These are phyloP conservation scores for Mortierella polycephala DNA, from an alignment of 371 early-diverging fungal genomes.

Conservation along the genomic window DNA sequence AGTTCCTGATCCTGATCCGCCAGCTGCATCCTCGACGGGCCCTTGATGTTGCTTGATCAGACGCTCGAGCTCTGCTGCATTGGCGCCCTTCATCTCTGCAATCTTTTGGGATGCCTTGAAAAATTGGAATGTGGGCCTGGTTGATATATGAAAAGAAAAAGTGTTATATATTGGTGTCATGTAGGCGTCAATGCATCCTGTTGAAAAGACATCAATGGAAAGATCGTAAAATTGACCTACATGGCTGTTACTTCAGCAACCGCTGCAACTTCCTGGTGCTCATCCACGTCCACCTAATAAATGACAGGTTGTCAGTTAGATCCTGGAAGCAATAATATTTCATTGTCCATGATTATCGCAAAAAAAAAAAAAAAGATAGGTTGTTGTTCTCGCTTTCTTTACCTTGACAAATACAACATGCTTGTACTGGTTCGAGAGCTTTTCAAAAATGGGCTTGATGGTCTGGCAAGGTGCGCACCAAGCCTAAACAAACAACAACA, in stretches of 20 bases:
- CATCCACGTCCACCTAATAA: slow-evolving; percentile 68
- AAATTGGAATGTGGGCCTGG: slow-evolving; percentile 73
- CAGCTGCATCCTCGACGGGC: slow-evolving; percentile 54
- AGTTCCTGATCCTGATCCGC: slow-evolving; percentile 17
- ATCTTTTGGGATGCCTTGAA: slow-evolving; percentile 73
- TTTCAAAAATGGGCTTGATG: slow-evolving; percentile 67
- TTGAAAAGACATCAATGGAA: background rate
- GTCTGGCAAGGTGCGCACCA: slow-evolving; percentile 69
- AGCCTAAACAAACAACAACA: slow-evolving; percentile 10
- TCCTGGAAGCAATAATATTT: background rate
- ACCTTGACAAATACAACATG: slow-evolving; percentile 70
- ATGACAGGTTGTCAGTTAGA: background rate
- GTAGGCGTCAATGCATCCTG: background rate
- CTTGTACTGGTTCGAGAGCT: slow-evolving; percentile 63
- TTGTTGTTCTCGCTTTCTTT: background rate
- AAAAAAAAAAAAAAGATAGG: background rate
- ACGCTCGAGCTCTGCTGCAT: slow-evolving; percentile 62
- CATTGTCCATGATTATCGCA: background rate
- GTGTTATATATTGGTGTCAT: background rate
- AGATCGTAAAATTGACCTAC: slow-evolving; percentile 46
- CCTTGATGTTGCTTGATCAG: slow-evolving; percentile 70
- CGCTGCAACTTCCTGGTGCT: slow-evolving; percentile 56
- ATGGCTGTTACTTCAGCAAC: slow-evolving; percentile 55
- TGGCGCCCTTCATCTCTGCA: slow-evolving; percentile 77
- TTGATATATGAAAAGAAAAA: too few species aligned